Evolutionary conservation across 139 green algal genomes (phyloP).

Genomic region (Coelastrella sp.): DNA sequence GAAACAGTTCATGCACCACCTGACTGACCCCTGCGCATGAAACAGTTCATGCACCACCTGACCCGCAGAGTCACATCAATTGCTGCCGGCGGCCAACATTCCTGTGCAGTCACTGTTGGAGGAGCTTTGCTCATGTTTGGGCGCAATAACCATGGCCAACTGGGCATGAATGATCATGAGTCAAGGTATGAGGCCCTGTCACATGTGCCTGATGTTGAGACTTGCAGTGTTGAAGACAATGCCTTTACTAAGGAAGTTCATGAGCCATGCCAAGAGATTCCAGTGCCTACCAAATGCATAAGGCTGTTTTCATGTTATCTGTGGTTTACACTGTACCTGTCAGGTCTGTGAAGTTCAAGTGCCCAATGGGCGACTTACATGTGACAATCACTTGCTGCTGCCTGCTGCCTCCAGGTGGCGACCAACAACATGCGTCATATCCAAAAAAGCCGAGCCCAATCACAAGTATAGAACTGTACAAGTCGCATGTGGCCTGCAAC

Average conservation of each 20-base stretch:
- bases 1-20: too few species aligned
- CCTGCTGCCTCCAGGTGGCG: background rate
- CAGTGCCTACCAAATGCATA: too few species aligned
- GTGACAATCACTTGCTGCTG: background rate
- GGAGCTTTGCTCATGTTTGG: conserved; percentile 78
- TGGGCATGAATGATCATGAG: conserved; percentile 50
- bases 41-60: background rate
- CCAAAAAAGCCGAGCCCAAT: background rate
- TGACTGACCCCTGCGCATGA: too few species aligned
- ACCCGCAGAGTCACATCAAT: conserved; percentile 74
- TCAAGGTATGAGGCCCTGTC: background rate
- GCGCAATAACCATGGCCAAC: conserved; percentile 65
- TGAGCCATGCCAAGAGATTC: too few species aligned
- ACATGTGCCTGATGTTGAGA: background rate
- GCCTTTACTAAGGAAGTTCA: background rate
- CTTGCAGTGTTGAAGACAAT: background rate
- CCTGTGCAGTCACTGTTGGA: conserved; percentile 78
- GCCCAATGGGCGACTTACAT: background rate
- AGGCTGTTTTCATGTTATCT: too few species aligned
- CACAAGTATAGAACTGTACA: conserved; percentile 57
- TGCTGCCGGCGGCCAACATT: conserved; percentile 78
- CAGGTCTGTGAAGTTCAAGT: too few species aligned
- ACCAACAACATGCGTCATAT: conserved; percentile 22
- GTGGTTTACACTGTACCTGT: too few species aligned
- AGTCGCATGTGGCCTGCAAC: conserved; percentile 67